Conservation (phyloP, 495 filamentous ascomycete genomes). For the Tetracladium setigerum region DNA sequence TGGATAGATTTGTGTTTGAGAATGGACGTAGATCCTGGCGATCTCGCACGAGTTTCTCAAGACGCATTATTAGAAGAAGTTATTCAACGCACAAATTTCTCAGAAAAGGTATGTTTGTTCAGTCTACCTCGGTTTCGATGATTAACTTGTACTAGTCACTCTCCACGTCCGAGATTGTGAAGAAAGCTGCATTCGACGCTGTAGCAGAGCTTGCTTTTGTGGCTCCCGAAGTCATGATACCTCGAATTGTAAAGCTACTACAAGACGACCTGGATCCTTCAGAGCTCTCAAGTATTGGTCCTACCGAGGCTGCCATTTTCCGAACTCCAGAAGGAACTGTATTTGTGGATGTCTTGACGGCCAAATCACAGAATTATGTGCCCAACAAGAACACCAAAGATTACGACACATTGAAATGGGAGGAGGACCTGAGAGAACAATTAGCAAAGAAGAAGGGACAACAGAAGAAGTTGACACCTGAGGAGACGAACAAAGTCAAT, state of each 20-base stretch:
- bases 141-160: background rate
- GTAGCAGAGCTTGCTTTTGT: constrained; percentile 91
- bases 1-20: constrained; percentile 87
- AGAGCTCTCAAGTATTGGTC: constrained; percentile 62
- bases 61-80: constrained; percentile 39
- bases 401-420: constrained; percentile 95
- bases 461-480: constrained; percentile 80
- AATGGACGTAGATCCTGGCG: constrained; percentile 73
- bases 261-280: constrained; percentile 57
- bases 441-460: constrained; percentile 87
- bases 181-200: constrained; percentile 65
- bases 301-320: constrained; percentile 84
- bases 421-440: constrained; percentile 82
- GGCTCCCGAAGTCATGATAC: constrained; percentile 73
- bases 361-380: constrained; percentile 56
- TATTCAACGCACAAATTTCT: constrained; percentile 35
- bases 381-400: constrained; percentile 81
- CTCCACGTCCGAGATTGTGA: constrained; percentile 37
- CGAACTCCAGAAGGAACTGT: constrained; percentile 77
- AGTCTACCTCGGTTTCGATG: background rate
- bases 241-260: constrained; percentile 67
- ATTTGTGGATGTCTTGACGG: constrained; percentile 84
- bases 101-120: constrained; percentile 34
- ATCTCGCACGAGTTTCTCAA: constrained; percentile 51
- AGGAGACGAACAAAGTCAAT: constrained; percentile 85